Evolutionary conservation across 495 filamentous ascomycete species (phyloP), one percentile per base, ranked within the genome.

Genomic region (Lasiosphaeria hispida): DNA sequence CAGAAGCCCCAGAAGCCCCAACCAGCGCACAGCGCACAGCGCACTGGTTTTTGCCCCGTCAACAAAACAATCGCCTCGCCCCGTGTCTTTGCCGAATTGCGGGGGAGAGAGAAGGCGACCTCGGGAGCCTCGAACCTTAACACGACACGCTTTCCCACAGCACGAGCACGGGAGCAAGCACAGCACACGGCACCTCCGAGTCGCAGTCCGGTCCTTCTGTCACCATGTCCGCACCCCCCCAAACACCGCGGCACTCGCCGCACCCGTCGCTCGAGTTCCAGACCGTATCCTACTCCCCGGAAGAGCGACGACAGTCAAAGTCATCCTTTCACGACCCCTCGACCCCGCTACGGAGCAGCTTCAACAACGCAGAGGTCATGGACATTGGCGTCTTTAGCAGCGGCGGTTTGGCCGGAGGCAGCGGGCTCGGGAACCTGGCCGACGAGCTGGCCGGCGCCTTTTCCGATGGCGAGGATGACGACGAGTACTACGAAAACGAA

Each of bases 371-470:
- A 23, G 78, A 80, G 53, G 68, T 71, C 41, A 69, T 72, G 19
- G 76, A 75, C 62, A 74, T 79, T 63, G 81, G 76, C 70, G 73
- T 79, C 15, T 78, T 83, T 55, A 68, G 72, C 66, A 63, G 67
- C 59, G 64, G 65, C 54, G 72, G 69, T 18, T 71, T 68, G 65
- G 73, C 57, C 41, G 69, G 61, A 3, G 60, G 66, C 34, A 85
- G 85, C 35, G 89, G 89, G 0, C 72, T 94, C 15, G 91, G 91
- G 36, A 95, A 88, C 60, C 74, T 97, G 14, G 91, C 92, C 10
- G 91, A 96, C 61, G 90, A 94, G 63, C 73, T 88, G 23, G 85
- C 82, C 13, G 85, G 83, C 54, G 79, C 79, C 9, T 80, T 83
- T 60, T 83, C 79, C 11, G 81, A 81, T 48, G 76, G 67, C 11